Base-by-base conservation (phyloP, 805 yeast genomes). In the Cyberlindnera galapagoensis region DNA sequence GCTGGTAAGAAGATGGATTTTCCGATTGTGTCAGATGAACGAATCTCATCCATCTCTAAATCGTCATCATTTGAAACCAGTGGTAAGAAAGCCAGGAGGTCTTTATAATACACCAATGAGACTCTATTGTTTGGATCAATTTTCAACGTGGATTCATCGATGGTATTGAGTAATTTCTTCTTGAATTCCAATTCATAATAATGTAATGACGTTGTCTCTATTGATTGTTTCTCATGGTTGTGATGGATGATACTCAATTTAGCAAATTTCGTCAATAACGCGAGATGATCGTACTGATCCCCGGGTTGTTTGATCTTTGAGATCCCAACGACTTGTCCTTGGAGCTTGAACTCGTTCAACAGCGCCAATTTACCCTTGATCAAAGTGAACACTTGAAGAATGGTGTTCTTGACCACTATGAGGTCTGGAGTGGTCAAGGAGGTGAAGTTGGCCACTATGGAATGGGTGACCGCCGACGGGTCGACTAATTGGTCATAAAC, bases 131-230 rank as follows among this genome's bases (percentile, higher is more conserved):
- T 67, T 1, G 94, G 84, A 36, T 83, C 95, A 25, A 54, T 43
- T 15, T 47, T 36, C 35, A 57, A 43, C 18, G 52, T 44, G 7
- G 52, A 32, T 40, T 60, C 36, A 6, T 32, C 30, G 18, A 56
- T 44, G 15, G 57, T 57, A 33, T 67, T 74, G 29, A 67, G 60
- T 2, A 76, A 67, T 9, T 66, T 47, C 21, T 67, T 62, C 25
- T 68, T 69, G 31, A 86, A 62, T 17, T 74, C 73, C 26, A 74
- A 71, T 46, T 90, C 97, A 55, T 88, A 92, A 52, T 72, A 86
- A 59, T 92, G 98, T 31, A 92, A 61, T 31, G 95, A 82, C 1
- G 75, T 68, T 0, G 96, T 84, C 17, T 69, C 63, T n/a, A 90
- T 63, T 1, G 69, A 47, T 42, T 74, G 65, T n/a, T 46, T 51